These are phyloP conservation scores for Hygrophoropsis aurantiaca DNA, from an alignment of 768 basidiomycete genomes.

Conservation along the genomic window DNA sequence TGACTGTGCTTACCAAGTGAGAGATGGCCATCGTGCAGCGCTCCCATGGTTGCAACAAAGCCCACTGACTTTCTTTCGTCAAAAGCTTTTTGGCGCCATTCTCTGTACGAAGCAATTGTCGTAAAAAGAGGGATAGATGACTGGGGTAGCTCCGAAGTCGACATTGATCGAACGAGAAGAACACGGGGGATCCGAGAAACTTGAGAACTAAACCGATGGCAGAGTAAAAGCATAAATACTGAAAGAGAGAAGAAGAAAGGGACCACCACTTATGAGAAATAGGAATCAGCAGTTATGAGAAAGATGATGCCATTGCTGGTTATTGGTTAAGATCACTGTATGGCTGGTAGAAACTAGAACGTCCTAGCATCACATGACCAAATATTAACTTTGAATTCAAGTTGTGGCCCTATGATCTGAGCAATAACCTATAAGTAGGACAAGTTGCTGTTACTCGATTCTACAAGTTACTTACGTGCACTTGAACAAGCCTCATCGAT, in stretches of 20 bases:
- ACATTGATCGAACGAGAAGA: slow-evolving; percentile 12
- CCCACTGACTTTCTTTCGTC: slow-evolving; percentile 70
- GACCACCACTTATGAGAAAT: not conserved
- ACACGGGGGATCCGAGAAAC: not conserved
- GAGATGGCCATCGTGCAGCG: slow-evolving; percentile 91
- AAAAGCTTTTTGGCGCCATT: slow-evolving; percentile 73
- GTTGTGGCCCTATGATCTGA: no score
- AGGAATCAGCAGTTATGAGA: not conserved
- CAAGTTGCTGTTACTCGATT: no score
- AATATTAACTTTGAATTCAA: no score
- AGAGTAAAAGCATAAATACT: not conserved
- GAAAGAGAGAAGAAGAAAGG: not conserved
- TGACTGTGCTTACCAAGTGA: slow-evolving; percentile 67
- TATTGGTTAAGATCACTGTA: no score
- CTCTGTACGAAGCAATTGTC: slow-evolving; percentile 59
- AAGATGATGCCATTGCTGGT: no score
- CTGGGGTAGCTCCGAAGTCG: slow-evolving; percentile 20
- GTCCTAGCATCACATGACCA: no score
- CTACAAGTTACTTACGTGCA: no score
- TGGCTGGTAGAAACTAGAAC: no score
- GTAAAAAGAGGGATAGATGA: slow-evolving; percentile 50
- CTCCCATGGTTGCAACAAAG: slow-evolving; percentile 98
- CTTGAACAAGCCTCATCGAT: no score
- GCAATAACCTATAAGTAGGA: no score
- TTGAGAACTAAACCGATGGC: not conserved